phyloP scores from a whole-genome alignment of 352 stramenopile species.

The Plasmopara halstedii region DNA sequence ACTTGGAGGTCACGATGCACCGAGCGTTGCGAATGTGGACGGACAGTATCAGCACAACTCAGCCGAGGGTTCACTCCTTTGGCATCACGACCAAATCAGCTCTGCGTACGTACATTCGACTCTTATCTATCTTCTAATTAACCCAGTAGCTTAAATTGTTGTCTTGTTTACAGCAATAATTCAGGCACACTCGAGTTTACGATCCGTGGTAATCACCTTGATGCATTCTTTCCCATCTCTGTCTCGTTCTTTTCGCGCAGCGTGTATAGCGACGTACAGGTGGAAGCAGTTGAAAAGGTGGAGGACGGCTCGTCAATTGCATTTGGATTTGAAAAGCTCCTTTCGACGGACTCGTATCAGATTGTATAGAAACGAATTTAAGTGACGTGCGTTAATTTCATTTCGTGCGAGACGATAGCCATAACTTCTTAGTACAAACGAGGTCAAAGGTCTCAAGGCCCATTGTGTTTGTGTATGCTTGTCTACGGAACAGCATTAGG shows the following conservation, averaged over 20 bases:
- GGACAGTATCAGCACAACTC: slow-evolving; percentile 85
- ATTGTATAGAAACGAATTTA: slow-evolving; percentile 64
- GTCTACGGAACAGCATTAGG: slow-evolving; percentile 19
- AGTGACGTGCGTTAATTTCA: too few species aligned
- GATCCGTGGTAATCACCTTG: slow-evolving; percentile 70
- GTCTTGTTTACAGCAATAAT: slow-evolving; percentile 51
- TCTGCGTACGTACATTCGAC: slow-evolving; percentile 43
- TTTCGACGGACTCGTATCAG: slow-evolving; percentile 83
- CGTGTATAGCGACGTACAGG: slow-evolving; percentile 80
- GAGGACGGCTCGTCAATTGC: slow-evolving; percentile 63
- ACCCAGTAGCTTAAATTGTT: background rate
- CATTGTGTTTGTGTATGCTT: slow-evolving; percentile 15
- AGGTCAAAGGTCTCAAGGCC: too few species aligned
- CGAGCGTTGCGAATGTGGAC: slow-evolving; percentile 68
- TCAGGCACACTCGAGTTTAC: slow-evolving; percentile 74
- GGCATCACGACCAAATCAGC: slow-evolving; percentile 77
- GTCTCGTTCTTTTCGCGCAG: slow-evolving; percentile 85
- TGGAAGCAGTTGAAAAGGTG: slow-evolving; percentile 66
- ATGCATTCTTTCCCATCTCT: slow-evolving; percentile 83
- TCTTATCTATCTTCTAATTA: background rate
- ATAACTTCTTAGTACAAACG: too few species aligned
- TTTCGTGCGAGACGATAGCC: too few species aligned
- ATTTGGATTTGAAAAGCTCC: slow-evolving; percentile 83
- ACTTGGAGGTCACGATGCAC: slow-evolving; percentile 59
- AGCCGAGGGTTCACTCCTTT: slow-evolving; percentile 55